Evolutionary conservation across 169 alveolate species (phyloP).

Genomic region (Neospora caninum): DNA sequence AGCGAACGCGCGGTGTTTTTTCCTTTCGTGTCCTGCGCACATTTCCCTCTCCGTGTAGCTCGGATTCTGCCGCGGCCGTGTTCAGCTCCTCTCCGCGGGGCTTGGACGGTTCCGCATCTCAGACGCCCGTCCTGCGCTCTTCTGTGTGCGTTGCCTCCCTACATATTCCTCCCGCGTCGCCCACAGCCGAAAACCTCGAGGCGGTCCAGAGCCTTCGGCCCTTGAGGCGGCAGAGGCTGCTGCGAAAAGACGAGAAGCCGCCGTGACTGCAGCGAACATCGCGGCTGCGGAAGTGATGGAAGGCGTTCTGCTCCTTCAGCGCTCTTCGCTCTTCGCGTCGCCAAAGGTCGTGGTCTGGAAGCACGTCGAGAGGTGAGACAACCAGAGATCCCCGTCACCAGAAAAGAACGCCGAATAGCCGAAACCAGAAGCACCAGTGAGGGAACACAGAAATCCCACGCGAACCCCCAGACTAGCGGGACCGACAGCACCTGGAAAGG

Average conservation of each 20-base stretch:
- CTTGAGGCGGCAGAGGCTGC: neutral
- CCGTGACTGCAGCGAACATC: neutral
- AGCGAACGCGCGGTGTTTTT: no score
- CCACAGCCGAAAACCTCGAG: neutral
- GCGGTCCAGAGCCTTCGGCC: neutral
- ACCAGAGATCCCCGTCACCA: neutral
- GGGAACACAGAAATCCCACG: no score
- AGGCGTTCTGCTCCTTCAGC: neutral
- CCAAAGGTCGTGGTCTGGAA: neutral
- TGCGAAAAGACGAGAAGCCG: neutral
- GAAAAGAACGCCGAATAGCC: neutral
- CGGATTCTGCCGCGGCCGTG: no score
- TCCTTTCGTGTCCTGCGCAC: no score
- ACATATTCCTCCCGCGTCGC: neutral
- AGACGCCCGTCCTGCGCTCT: no score
- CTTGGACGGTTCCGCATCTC: no score
- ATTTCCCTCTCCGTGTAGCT: no score
- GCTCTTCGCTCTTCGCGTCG: neutral
- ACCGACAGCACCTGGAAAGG: no score
- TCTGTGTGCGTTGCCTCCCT: no score
- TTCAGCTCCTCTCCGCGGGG: no score
- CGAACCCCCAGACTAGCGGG: no score
- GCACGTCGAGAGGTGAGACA: neutral
- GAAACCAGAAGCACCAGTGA: no score
- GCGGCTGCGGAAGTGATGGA: slow-evolving; percentile 15